A percentile compares a stretch with the other conserved stretches of the same genome.
These are phyloP conservation scores for Babjeviella inositovora DNA, from an alignment of 805 yeast species.

Conservation along the genomic window DNA sequence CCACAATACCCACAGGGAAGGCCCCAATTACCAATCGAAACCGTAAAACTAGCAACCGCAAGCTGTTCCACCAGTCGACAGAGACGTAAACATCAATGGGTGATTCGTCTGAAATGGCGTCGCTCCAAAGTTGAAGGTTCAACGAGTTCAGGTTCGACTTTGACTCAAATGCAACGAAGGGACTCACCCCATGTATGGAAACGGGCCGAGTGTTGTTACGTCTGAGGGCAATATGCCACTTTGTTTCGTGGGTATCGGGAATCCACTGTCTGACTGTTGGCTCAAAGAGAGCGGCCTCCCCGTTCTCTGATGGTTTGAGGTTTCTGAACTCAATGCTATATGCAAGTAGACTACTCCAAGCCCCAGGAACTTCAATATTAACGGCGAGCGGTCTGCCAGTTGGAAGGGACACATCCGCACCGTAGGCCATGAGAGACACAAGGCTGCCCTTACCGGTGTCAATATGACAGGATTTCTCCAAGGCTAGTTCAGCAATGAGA, in stretches of 20 bases:
- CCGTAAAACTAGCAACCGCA: slow-evolving; percentile 56
- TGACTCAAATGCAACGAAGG: slow-evolving; percentile 44
- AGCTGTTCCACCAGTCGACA: slow-evolving; percentile 40
- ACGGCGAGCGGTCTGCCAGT: slow-evolving; percentile 23
- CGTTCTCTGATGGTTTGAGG: too few species aligned
- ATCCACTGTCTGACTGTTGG: slow-evolving; percentile 60
- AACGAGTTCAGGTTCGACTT: slow-evolving; percentile 13
- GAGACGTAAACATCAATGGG: slow-evolving; percentile 21
- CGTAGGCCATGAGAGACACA: slow-evolving; percentile 17
- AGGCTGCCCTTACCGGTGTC: slow-evolving; percentile 12
- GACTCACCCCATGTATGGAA: slow-evolving; percentile 50
- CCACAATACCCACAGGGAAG: slow-evolving; percentile 46
- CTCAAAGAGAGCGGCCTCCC: slow-evolving; percentile 17
- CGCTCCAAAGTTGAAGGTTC: slow-evolving; percentile 31
- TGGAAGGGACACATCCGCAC: slow-evolving; percentile 23
- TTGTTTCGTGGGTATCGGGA: slow-evolving; percentile 53
- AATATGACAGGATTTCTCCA: slow-evolving; percentile 7
- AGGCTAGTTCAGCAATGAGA: slow-evolving; percentile 17
- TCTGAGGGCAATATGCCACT: slow-evolving; percentile 53
- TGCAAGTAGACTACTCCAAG: slow-evolving; percentile 47
- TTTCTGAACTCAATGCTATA: slow-evolving; percentile 19
- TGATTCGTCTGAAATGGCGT: slow-evolving; percentile 13
- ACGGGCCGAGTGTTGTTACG: slow-evolving; percentile 18
- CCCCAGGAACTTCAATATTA: slow-evolving; percentile 32
- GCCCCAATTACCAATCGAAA: slow-evolving; percentile 65